Base-by-base conservation (phyloP, 1,284 basidiomycete species). In the Fomitopsis palustris region DNA sequence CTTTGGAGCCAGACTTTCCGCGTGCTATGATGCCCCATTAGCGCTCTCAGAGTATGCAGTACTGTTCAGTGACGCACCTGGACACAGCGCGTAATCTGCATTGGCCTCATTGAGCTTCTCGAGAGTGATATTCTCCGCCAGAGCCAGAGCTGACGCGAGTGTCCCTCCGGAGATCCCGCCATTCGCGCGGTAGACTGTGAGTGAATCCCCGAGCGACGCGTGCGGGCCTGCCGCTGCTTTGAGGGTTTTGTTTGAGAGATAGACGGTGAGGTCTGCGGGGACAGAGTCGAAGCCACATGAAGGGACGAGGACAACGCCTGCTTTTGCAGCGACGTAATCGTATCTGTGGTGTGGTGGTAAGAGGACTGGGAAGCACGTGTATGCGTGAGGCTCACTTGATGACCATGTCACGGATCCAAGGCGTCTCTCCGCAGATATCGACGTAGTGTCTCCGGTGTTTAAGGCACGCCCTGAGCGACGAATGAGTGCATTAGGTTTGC, bases 131-230 rank as follows among this genome's bases (percentile, higher is more conserved):
- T 84, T 75, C 49, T 83, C 81, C 2, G 86, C 41, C 16, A 71
- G 61, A 1, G 78, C 69, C 39, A 89, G 72, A 1, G 82, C 67
- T 1, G 87, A 83, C 16, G 78, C 77, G 17, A 91, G 68, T 0
- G 91, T 88, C 7, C 93, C 93, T 1, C 90, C 90, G 0, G 89
- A 92, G 2, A 90, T 63, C 6, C 79, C 70, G 12, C 85, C 83
- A 0, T 70, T 71, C 19, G 86, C 27, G 8, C 72, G 69, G 69
- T 84, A 85, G 29, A 83, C 84, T 0, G 65, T 72, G 10, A 74
- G 65, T n/a, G 80, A 75, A 6, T 73, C 68, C 1, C 72, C 74
- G 21, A 74, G 69, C 5, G 69, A 70, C 12, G 75, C 62, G n/a
- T 70, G 58, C 10, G 66, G 65, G 21, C 72, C 76, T 4, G 68